Evolutionary conservation across 2,329 filamentous ascomycete genomes (phyloP).

Genomic region (Calonectria pseudoturangicola): DNA sequence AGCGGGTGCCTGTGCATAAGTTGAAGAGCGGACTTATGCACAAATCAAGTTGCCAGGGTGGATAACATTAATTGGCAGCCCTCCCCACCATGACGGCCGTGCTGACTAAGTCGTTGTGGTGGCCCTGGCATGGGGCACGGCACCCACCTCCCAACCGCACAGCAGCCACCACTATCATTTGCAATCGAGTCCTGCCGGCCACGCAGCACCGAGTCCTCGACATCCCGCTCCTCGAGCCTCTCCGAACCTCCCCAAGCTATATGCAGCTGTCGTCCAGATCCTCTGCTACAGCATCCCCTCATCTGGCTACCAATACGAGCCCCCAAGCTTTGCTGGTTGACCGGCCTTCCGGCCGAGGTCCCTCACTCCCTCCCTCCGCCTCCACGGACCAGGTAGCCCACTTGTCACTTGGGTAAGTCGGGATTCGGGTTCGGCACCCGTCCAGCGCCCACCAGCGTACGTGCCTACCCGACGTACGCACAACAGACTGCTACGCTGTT

Average conservation of each 20-base stretch:
- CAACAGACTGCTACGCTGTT: conserved; percentile 17
- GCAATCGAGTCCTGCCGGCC: conserved; percentile 38
- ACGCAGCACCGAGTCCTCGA: conserved; percentile 26
- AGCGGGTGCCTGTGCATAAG: conserved; percentile 26
- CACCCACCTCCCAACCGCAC: conserved; percentile 42
- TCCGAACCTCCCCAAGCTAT: conserved; percentile 23
- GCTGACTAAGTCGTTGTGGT: conserved; percentile 37
- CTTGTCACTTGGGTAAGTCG: conserved; percentile 52
- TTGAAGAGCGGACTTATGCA: conserved; percentile 14
- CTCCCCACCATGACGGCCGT: conserved; percentile 22
- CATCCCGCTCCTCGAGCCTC: conserved; percentile 19
- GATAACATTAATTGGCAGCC: conserved; percentile 27
- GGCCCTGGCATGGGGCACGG: conserved; percentile 35
- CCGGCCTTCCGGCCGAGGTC: conserved; percentile 41
- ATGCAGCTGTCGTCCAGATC: conserved; percentile 27
- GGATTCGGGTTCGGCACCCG: conserved; percentile 42
- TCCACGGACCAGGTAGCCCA: conserved; percentile 47
- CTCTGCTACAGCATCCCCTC: conserved; percentile 24
- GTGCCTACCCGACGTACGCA: conserved; percentile 12
- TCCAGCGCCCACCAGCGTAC: conserved; percentile 32
- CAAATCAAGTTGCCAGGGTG: conserved; percentile 1
- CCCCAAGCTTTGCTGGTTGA: conserved; percentile 32
- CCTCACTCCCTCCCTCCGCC: conserved; percentile 42
- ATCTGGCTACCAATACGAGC: conserved; percentile 30
- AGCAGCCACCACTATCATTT: conserved; percentile 43